Conservation (phyloP, 495 filamentous ascomycete genomes). For the Aspergillus funiculosus region DNA sequence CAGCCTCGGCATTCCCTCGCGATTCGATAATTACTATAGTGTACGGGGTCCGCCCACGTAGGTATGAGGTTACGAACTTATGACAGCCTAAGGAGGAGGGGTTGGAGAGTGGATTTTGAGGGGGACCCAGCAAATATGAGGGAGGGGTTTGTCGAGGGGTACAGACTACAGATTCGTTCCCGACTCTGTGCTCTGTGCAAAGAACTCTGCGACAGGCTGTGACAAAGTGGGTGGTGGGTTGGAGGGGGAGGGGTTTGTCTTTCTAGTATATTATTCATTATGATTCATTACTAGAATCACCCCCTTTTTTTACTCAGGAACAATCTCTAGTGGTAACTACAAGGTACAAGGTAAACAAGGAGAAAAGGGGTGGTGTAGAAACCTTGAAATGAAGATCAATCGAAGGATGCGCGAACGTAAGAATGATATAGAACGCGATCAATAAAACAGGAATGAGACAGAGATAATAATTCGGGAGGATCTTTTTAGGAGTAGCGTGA, state of each 20-base stretch:
- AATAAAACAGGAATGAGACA: constrained; percentile 1
- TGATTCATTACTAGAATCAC: no score
- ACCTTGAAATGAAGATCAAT: constrained; percentile 12
- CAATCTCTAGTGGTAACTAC: no score
- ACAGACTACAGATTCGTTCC: no score
- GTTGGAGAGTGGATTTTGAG: constrained; percentile 10
- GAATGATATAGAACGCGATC: constrained; percentile 10
- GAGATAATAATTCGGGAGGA: constrained; percentile 10
- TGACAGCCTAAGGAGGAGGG: constrained; percentile 17
- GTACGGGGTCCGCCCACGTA: constrained; percentile 11
- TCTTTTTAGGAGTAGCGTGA: constrained; percentile 1
- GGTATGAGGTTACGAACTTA: no score
- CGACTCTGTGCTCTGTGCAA: not conserved
- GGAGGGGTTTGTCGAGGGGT: constrained; percentile 22
- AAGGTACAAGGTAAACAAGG: no score
- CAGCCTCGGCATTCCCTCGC: constrained; percentile 7
- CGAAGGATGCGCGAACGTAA: constrained; percentile 4
- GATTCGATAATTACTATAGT: constrained; percentile 5
- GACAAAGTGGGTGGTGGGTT: constrained; percentile 18
- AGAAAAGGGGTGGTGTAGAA: constrained; percentile 10
- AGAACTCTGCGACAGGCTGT: not conserved
- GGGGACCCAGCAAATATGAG: not conserved
- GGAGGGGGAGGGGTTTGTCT: constrained; percentile 10
- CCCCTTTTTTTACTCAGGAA: not conserved
- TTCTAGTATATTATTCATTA: no score